A percentile compares a stretch with the other conserved stretches of the same genome.
These are phyloP conservation scores for Lizanozyma gosingica DNA, from an alignment of 1,139 yeast species.

Conservation along the genomic window DNA sequence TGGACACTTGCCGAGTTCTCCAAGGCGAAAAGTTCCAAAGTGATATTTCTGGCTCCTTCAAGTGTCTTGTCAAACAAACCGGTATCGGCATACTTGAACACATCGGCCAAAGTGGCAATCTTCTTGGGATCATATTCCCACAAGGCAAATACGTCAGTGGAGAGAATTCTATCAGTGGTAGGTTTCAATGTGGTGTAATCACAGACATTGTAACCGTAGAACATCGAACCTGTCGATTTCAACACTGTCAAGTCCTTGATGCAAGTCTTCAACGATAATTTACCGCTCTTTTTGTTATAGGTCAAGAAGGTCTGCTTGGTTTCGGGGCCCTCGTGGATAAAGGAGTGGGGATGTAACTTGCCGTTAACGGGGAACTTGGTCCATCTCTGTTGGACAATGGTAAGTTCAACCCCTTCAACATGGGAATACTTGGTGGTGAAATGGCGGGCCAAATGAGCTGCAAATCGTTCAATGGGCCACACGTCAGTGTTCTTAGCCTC, in stretches of 20 bases:
- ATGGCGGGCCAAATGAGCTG: constrained; percentile 75
- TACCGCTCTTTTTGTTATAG: constrained; percentile 38
- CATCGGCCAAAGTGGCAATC: constrained; percentile 41
- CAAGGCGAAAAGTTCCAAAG: constrained; percentile 69
- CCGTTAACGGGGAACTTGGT: constrained; percentile 68
- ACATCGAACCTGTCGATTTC: constrained; percentile 92
- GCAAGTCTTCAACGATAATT: constrained; percentile 55
- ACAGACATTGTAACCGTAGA: constrained; percentile 76
- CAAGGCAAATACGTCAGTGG: constrained; percentile 74
- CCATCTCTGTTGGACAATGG: constrained; percentile 71
- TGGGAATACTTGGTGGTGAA: constrained; percentile 69
- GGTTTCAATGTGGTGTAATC: constrained; percentile 84
- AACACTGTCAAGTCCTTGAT: constrained; percentile 79
- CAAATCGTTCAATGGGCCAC: constrained; percentile 88
- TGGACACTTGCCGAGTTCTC: constrained; percentile 90
- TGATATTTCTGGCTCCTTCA: constrained; percentile 52
- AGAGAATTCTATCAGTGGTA: constrained; percentile 72
- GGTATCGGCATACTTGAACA: constrained; percentile 42
- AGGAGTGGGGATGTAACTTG: constrained; percentile 71
- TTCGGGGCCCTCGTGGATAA: constrained; percentile 78
- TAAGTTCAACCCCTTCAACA: constrained; percentile 61
- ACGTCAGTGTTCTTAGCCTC: constrained; percentile 75
- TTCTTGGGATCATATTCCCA: constrained; percentile 59
- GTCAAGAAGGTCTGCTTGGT: constrained; percentile 53
- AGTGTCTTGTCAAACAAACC: constrained; percentile 56